Conservation (phyloP, 306 rosid species). For the Potentilla sterilis region DNA sequence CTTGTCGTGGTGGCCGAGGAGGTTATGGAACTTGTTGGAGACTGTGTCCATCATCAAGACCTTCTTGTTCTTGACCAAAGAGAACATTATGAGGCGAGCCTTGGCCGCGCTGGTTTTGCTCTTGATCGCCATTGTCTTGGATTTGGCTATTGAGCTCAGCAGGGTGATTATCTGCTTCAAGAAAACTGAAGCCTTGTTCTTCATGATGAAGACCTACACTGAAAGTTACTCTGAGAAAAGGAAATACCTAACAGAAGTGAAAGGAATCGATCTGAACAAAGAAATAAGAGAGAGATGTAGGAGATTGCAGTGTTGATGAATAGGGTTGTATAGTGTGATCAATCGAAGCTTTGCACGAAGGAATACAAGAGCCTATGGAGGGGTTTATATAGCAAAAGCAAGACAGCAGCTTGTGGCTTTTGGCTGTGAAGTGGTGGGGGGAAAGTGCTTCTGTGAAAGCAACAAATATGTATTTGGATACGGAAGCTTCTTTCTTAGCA, state of each 20-base stretch:
- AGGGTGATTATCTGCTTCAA: constrained; percentile 54
- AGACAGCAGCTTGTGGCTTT: constrained; percentile 17
- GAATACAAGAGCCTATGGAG: constrained; percentile 18
- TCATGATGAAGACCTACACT: constrained; percentile 32
- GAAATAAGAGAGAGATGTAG: not conserved
- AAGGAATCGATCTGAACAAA: not conserved
- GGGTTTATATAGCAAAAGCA: constrained; percentile 26
- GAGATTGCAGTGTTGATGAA: not conserved
- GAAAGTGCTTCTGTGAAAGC: constrained; percentile 6
- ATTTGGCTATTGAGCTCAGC: constrained; percentile 57
- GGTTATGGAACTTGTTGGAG: constrained; percentile 58
- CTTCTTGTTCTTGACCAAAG: constrained; percentile 72
- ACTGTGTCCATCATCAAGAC: constrained; percentile 51
- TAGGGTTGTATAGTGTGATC: not conserved
- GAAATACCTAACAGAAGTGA: not conserved
- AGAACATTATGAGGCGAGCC: constrained; percentile 71
- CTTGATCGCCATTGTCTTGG: constrained; percentile 62
- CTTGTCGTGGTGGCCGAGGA: constrained; percentile 41
- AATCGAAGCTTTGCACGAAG: constrained; percentile 31
- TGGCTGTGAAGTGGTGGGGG: not conserved
- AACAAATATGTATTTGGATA: not conserved
- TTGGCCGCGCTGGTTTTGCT: constrained; percentile 55
- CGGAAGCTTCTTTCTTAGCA: constrained; percentile 14
- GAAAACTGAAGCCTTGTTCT: constrained; percentile 61
- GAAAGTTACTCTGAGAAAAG: not conserved